Base-by-base conservation (phyloP, 2,329 filamentous ascomycete species). In the Cladosporium velox region DNA sequence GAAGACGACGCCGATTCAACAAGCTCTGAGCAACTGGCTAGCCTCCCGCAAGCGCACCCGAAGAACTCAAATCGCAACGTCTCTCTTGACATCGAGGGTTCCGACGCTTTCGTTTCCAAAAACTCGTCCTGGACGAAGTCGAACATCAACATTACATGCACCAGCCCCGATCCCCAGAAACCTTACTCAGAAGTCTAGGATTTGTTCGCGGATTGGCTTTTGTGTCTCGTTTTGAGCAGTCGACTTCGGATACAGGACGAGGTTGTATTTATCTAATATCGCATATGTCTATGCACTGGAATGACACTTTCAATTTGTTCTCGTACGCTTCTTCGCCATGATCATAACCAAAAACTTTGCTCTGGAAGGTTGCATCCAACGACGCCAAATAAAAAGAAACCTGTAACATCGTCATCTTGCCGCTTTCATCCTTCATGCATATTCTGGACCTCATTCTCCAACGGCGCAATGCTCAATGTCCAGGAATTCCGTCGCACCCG, bases 241-340 rank as follows among this genome's bases (percentile, higher is more conserved):
- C 35, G 26, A 57, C 26, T 57, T 47, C 51, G 49, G 51, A 21
- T n/a, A 64, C 61, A 57, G 61, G 12, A 64, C 61, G 35, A 57
- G 30, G 24, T 32, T 34, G 41, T 21, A 47, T 47, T 47, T 44
- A 38, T 59, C 28, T 18, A 34, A 47, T 47, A 11, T 21, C 41
- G n/a, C 41, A 47, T 47, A 10, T 21, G 41, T 47, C 41, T 47
- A 47, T 47, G 41, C 41, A 47, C 41, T n/a, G 41, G 41, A 47
- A 47, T 24, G 41, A 11, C 8, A 47, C 41, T 47, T 47, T 47
- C 41, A 21, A 21, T 47, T 47, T 47, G 41, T 47, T 11, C 41
- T 47, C 41, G 18, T 10, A 47, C 41, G n/a, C 41, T 47, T 24
- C 24, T 47, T 47, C 41, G n/a, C 41, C 41, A 47, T 24, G 41